Conservation (phyloP, 768 basidiomycete genomes). For the Trichaptum fuscoviolaceum region DNA sequence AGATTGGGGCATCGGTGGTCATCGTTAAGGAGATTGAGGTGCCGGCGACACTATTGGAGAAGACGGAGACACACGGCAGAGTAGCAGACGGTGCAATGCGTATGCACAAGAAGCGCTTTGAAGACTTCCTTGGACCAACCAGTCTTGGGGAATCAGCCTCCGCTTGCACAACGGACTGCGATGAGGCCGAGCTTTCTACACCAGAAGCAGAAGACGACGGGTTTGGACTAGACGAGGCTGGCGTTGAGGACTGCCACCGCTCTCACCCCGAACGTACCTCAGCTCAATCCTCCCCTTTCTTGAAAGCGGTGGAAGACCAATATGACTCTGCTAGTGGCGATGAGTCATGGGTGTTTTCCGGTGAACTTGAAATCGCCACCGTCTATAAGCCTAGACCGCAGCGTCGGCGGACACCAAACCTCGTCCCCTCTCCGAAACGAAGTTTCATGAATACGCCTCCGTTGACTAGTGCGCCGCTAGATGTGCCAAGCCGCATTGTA, state of each 20-base stretch:
- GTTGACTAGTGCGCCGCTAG: background rate
- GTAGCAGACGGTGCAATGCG: conserved; percentile 26
- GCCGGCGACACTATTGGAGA: conserved; percentile 41
- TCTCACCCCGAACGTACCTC: conserved; percentile 9
- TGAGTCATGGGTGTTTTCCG: conserved; percentile 22
- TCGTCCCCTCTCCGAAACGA: background rate
- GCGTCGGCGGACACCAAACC: conserved; percentile 35
- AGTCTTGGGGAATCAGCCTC: conserved; percentile 26
- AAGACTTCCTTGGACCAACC: conserved; percentile 14
- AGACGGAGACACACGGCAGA: conserved; percentile 23
- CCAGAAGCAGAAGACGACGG: background rate
- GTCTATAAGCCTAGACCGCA: conserved; percentile 72
- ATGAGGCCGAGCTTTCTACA: conserved; percentile 34
- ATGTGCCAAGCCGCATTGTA: background rate
- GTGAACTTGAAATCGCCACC: conserved; percentile 62
- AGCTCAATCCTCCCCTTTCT: conserved; percentile 8
- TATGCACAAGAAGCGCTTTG: conserved; percentile 21
- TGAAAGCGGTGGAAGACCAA: background rate
- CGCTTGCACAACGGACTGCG: conserved; percentile 31
- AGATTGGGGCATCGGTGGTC: conserved; percentile 88
- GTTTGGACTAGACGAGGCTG: background rate
- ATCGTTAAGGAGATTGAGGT: conserved; percentile 87
- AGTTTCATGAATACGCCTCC: background rate
- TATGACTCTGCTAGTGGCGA: background rate
- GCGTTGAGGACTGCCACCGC: background rate